These are phyloP conservation scores for Starmera stellimalicola DNA, from an alignment of 1,139 yeast species.

Conservation along the genomic window DNA sequence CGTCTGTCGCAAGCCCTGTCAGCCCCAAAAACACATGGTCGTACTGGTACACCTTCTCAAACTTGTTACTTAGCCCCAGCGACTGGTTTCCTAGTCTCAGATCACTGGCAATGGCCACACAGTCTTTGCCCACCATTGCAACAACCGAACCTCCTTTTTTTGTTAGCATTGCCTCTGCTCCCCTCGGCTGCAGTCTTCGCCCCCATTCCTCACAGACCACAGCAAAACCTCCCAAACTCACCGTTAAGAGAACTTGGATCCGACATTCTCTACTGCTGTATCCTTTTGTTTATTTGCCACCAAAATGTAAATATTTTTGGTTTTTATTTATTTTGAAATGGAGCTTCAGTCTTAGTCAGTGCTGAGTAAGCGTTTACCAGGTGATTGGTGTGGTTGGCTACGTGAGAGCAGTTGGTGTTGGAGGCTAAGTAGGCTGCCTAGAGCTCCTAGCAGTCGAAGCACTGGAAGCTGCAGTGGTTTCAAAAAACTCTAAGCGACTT, in stretches of 20 bases:
- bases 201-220: too few relatives aligned
- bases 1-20: conserved; percentile 95
- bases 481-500: too few relatives aligned
- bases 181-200: too few relatives aligned
- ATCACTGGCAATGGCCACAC: conserved; percentile 97
- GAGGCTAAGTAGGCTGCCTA: too few relatives aligned
- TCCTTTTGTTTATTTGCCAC: neutral
- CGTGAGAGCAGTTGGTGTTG: too few relatives aligned
- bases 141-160: conserved; percentile 84
- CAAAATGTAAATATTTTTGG: neutral
- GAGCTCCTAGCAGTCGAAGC: too few relatives aligned
- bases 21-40: conserved; percentile 85
- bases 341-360: too few relatives aligned
- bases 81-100: conserved; percentile 91
- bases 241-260: conserved; percentile 49
- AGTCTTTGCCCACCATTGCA: conserved; percentile 97
- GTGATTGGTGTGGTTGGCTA: too few relatives aligned
- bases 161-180: too few relatives aligned
- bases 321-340: too few relatives aligned
- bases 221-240: conserved; percentile 20
- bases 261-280: conserved; percentile 26
- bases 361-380: too few relatives aligned
- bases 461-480: too few relatives aligned
- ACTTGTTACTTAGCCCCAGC: conserved; percentile 82
- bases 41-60: conserved; percentile 81